Conservation (phyloP, 192 early-diverging fungal genomes). For the Backusella macrospora region DNA sequence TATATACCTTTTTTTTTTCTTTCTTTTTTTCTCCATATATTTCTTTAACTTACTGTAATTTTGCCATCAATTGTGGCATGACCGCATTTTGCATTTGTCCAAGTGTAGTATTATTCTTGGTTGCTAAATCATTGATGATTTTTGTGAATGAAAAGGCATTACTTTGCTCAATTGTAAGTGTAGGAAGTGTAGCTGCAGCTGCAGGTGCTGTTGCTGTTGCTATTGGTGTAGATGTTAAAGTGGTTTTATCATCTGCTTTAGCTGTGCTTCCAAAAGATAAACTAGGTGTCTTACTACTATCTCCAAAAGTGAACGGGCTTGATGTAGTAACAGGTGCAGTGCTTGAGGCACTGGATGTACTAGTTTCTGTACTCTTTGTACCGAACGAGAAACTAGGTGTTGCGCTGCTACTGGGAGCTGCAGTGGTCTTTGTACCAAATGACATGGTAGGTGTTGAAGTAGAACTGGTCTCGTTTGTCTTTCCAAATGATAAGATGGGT, state of each 20-base stretch:
- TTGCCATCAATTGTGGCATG: constrained; percentile 6
- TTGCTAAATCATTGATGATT: constrained; percentile 20
- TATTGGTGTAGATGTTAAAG: not conserved
- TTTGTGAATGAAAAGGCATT: constrained; percentile 19
- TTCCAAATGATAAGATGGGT: constrained; percentile 20
- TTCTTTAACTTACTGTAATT: constrained; percentile 9
- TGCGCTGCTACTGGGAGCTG: not conserved
- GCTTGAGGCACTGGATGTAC: not conserved
- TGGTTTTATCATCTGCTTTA: not conserved
- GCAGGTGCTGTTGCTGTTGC: not conserved
- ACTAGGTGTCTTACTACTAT: not conserved
- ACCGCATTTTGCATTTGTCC: not conserved
- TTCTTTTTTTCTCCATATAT: not conserved
- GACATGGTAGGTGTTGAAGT: constrained; percentile 13
- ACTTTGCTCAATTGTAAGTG: not conserved
- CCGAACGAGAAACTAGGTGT: not conserved
- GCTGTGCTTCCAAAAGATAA: not conserved
- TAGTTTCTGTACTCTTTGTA: not conserved
- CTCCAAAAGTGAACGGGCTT: constrained; percentile 12
- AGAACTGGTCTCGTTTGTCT: constrained; percentile 17
- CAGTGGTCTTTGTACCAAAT: constrained; percentile 18
- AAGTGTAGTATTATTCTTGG: not conserved
- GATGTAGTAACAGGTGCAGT: constrained; percentile 14
- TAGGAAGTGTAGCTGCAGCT: constrained; percentile 4
- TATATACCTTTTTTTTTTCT: not conserved